Base-by-base conservation (phyloP, 768 basidiomycete genomes). In the Termitomyces sp. region DNA sequence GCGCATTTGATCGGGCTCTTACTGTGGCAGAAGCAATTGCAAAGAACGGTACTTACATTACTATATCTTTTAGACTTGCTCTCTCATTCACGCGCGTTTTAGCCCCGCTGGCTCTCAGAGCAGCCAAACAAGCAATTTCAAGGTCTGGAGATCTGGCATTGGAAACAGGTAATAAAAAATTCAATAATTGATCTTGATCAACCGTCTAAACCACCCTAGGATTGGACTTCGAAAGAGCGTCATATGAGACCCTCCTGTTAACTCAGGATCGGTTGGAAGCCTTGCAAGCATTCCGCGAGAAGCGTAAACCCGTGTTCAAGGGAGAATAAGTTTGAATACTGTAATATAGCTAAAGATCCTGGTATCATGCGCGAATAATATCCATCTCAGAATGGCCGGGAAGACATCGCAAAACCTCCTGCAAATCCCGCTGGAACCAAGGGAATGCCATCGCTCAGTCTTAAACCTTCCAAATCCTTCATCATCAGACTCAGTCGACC, bases 171-270 rank as follows among this genome's bases (percentile, higher is more conserved):
- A 24, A 24, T n/a, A n/a, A 5, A 5, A 37, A 83, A 59, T 60
- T n/a, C 10, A 18, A 69, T 63, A 12, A 1, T 12, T 9, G 18
- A 29, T 15, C 20, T 39, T 31, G 15, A 24, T 20, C 45, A 24
- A 10, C 20, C 54, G 28, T 37, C 33, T 45, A 6, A 13, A 52
- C 29, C 31, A 24, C 49, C 33, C 37, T 60, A 85, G 92, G 92
- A n/a, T 79, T 98, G n/a, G 92, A 95, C 69, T 91, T 95, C 60
- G 94, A 97, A 70, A 80, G 90, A 36, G 85, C 86, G 5, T 84
- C 89, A 13, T 98, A 98, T 60, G 89, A 96, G 62, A 80, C 82
- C 3, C 77, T 98, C 20, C 75, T 97, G 22, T 77, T 79, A 34
- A 87, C 80, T 7, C 78, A 83, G 61, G 94, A 98, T 69, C 82